Evolutionary conservation across 2,329 filamentous ascomycete genomes (phyloP).

Genomic region (Monascus ruber): DNA sequence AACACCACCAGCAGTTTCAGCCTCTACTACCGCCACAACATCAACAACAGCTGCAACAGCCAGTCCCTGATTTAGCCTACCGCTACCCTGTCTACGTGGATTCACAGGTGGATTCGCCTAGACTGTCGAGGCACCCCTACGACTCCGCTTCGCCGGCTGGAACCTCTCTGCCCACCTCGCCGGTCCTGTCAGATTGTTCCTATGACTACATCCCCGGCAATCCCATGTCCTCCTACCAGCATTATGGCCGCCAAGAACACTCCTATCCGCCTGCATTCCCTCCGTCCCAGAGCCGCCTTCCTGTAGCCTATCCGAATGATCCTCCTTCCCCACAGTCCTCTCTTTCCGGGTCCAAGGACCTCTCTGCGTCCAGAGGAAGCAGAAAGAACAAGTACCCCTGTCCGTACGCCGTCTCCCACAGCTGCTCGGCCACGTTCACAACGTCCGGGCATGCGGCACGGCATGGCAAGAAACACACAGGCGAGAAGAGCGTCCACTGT

Average conservation of each 20-base stretch:
- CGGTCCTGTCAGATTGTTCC: conserved; percentile 23
- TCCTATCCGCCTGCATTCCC: conserved; percentile 10
- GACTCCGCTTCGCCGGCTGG: conserved; percentile 13
- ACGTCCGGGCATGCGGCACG: conserved; percentile 57
- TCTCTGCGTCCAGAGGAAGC: conserved; percentile 11
- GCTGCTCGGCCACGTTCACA: conserved; percentile 53
- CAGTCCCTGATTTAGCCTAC: conserved; percentile 8
- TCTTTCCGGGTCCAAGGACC: conserved; percentile 13
- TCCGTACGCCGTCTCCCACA: conserved; percentile 48
- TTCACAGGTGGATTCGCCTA: conserved; percentile 16
- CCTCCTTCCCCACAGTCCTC: conserved; percentile 17
- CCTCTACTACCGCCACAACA: conserved; percentile 1
- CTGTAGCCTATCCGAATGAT: conserved; percentile 12
- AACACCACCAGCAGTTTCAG: conserved; percentile 1
- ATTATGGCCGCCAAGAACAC: conserved; percentile 16
- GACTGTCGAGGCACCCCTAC: conserved; percentile 11
- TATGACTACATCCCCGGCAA: conserved; percentile 19
- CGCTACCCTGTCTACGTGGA: conserved; percentile 13
- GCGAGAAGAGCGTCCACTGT: conserved; percentile 57
- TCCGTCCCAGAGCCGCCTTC: conserved; percentile 14
- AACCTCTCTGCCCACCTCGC: conserved; percentile 15
- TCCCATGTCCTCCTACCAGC: conserved; percentile 13
- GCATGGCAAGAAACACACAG: conserved; percentile 58
- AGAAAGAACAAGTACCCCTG: conserved; percentile 56
- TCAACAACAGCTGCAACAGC: conserved; percentile 10